Percentiles rank a stretch among this genome's conserved stretches.
Evolutionary conservation across 2,329 filamentous ascomycete genomes (phyloP).

Genomic region (Microcyclosporella mali): DNA sequence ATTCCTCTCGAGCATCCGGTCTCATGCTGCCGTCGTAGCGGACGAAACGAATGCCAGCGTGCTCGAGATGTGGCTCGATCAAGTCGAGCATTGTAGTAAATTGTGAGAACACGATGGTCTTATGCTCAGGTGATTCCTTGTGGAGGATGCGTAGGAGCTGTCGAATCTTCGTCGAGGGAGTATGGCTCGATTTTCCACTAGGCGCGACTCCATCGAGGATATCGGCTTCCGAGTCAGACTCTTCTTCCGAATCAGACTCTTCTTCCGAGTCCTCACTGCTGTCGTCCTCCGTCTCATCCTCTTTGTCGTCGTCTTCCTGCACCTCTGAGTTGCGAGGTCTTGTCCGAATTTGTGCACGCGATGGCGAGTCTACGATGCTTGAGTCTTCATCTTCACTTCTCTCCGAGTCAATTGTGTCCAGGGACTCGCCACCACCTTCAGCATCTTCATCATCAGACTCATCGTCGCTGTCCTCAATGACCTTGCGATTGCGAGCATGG

Average conservation of each 20-base stretch:
- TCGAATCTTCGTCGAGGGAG: conserved; percentile 83
- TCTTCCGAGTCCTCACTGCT: conserved; percentile 35
- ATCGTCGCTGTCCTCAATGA: conserved; percentile 54
- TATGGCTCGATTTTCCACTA: conserved; percentile 38
- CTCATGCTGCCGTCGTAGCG: conserved; percentile 94
- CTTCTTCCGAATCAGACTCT: conserved; percentile 35
- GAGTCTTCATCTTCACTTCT: conserved; percentile 50
- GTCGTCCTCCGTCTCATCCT: conserved; percentile 42
- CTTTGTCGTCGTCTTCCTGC: conserved; percentile 20
- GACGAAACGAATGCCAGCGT: conserved; percentile 68
- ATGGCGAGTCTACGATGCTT: conserved; percentile 37
- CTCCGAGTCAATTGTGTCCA: conserved; percentile 65
- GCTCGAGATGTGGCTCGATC: conserved; percentile 80
- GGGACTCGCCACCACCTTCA: conserved; percentile 76
- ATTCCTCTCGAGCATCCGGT: conserved; percentile 86
- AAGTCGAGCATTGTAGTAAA: conserved; percentile 98
- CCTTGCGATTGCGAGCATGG: conserved; percentile 45
- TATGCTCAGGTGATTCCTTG: conserved; percentile 73
- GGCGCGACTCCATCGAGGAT: conserved; percentile 16
- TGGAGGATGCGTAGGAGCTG: conserved; percentile 75
- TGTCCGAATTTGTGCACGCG: conserved; percentile 22
- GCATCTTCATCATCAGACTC: conserved; percentile 80
- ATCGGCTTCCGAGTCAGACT: conserved; percentile 36
- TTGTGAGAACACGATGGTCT: conserved; percentile 97
- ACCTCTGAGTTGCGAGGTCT: conserved; percentile 1